Conservation (phyloP, 768 basidiomycete species). For the Podaxis rugospora region DNA sequence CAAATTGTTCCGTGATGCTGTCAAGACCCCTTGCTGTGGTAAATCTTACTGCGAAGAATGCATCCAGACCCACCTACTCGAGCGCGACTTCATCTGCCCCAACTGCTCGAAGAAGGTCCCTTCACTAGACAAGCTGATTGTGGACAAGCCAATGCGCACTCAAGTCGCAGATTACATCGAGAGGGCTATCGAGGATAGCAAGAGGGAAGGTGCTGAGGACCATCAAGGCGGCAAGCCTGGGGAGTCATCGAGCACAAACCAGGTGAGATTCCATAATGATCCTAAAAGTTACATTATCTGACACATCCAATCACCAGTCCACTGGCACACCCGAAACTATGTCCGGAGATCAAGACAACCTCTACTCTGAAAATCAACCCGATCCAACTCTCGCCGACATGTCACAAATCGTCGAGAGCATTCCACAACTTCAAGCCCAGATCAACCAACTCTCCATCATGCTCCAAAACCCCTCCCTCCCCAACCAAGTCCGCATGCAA, state of each 20-base stretch:
- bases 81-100: constrained; percentile 93
- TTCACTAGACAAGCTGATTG: constrained; percentile 80
- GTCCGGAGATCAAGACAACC: constrained; percentile 44
- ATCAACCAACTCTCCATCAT: constrained; percentile 75
- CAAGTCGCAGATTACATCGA: constrained; percentile 83
- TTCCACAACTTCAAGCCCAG: constrained; percentile 82
- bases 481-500: constrained; percentile 67
- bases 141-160: constrained; percentile 76
- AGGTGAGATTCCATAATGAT: constrained; percentile 27
- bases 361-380: constrained; percentile 72
- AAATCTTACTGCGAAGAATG: constrained; percentile 95
- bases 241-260: constrained; percentile 17
- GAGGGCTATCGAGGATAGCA: constrained; percentile 73
- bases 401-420: constrained; percentile 67
- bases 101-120: constrained; percentile 85
- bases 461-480: constrained; percentile 75
- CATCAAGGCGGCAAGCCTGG: constrained; percentile 18
- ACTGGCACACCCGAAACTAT: constrained; percentile 13
- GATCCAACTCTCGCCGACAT: constrained; percentile 54
- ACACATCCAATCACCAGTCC: constrained; percentile 2
- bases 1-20: constrained; percentile 90
- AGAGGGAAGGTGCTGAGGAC: constrained; percentile 55
- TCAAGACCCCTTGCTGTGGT: constrained; percentile 93
- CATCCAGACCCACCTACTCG: constrained; percentile 89
- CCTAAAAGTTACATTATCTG: background rate